Evolutionary conservation across 2,329 filamentous ascomycete genomes (phyloP).

Genomic region (Orbilia quercus): DNA sequence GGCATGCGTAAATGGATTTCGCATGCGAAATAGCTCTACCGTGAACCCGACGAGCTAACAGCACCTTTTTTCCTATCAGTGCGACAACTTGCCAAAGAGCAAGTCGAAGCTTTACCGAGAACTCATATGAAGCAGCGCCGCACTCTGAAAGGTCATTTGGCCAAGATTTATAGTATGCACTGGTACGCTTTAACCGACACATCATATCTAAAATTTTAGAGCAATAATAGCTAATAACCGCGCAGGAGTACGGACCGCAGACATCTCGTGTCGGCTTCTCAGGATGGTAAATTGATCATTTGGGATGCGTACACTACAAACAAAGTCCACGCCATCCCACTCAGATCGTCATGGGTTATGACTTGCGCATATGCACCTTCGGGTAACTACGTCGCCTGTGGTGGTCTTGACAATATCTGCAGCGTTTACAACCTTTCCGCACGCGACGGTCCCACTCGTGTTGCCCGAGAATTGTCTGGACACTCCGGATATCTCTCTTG

Average conservation of each 20-base stretch:
- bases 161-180: constrained; percentile 99
- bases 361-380: constrained; percentile 98
- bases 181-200: constrained; percentile 73
- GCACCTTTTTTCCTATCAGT: constrained; percentile 50
- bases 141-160: constrained; percentile 95
- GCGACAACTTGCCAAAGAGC: constrained; percentile 88
- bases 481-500: constrained; percentile 98
- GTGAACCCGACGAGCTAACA: constrained; percentile 17
- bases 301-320: constrained; percentile 99
- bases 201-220: background rate
- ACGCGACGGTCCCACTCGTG: constrained; percentile 94
- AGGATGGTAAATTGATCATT: constrained; percentile 99
- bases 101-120: constrained; percentile 89
- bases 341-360: constrained; percentile 99
- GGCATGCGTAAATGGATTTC: background rate
- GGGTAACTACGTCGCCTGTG: constrained; percentile 97
- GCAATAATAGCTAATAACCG: constrained; percentile 4
- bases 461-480: constrained; percentile 93
- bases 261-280: constrained; percentile 96
- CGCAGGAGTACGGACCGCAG: constrained; percentile 78
- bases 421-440: constrained; percentile 99
- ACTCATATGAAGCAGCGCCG: constrained; percentile 98
- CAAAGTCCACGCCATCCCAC: constrained; percentile 97
- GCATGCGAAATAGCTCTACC: background rate
- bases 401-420: constrained; percentile 99